Evolutionary conservation across 176 grass and related monocot species (phyloP), one percentile per base, ranked within the genome.

Genomic region (Triticum urartu): DNA sequence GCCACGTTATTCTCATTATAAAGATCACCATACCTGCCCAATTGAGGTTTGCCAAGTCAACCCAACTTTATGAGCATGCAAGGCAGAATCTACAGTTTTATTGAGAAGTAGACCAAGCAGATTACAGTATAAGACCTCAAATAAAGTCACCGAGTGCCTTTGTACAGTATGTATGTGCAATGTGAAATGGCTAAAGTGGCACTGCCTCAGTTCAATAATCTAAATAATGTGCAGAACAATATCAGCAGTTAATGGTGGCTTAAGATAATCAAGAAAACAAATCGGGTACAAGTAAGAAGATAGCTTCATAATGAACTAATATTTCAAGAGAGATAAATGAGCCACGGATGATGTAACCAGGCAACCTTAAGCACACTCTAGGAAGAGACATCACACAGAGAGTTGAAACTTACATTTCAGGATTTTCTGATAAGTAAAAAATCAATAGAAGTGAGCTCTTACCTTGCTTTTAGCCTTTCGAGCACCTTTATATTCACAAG

Each of bases 391-490:
- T 80, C 15, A 54, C 50, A 54, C 50, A 54, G 5, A 60, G 6
- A 50, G 6, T 59, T 85, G 64, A 40, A 81, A 47, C 14, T 30
- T 42, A 81, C 10, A 86, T 43, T 39, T 48, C 3, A 71, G 59
- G 52, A 66, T 75, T 82, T 67, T 45, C 85, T 77, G 42, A 73
- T 64, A 72, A 64, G 59, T 50, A 54, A 54, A 82, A 73, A 56
- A 66, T 36, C 22, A 36, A 80, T n/a, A 7, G 30, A 28, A 63
- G 20, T 3, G 45, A 22, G 69, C 25, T 25, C 43, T 21, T 90
- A 93, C 97, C 97, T 96, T 79, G 89, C 88, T 83, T 99, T 94
- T 39, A 99, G 92, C 90, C 90, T 94, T 94, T 99, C 92, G 25
- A 96, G 79, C 60, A 99, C 92, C 80, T 96, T 96, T 85, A 99